phyloP scores from a whole-genome alignment of 2,329 filamentous ascomycete species.

The Arthrobotrys sinensis region DNA sequence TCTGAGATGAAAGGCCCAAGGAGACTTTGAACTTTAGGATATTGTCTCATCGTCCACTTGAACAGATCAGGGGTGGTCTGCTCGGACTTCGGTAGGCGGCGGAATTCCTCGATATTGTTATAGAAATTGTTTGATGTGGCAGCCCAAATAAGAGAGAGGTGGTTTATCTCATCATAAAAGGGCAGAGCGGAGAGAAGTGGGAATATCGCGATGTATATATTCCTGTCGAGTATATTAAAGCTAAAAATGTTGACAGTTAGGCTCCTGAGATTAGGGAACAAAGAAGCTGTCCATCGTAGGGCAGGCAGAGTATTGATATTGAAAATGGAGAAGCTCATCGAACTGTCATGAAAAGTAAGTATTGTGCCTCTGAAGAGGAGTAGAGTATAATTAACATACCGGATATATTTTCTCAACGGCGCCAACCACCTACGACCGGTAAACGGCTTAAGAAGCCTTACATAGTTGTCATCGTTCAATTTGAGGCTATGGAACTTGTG shows the following conservation, averaged over 20 bases:
- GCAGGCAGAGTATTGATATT: not conserved
- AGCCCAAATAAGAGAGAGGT: not conserved
- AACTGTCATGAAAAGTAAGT: not conserved
- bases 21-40: not conserved
- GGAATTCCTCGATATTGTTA: not conserved
- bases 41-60: not conserved
- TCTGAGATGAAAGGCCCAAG: not conserved
- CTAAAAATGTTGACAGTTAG: not conserved
- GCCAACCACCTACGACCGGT: not conserved
- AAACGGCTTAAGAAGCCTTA: not conserved
- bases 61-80: not conserved
- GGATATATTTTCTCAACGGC: not conserved
- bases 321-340: not conserved
- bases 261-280: not conserved
- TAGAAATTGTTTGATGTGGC: not conserved
- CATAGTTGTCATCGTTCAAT: conserved; percentile 7
- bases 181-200: not conserved
- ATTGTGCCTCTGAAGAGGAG: not conserved
- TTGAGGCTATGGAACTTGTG: not conserved
- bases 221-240: not conserved
- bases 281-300: not conserved
- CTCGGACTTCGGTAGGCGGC: not conserved
- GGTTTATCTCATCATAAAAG: not conserved
- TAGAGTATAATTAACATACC: not conserved
- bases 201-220: not conserved